Evolutionary conservation across 305 asterid species (phyloP).

Genomic region (Euphrasia arctica): DNA sequence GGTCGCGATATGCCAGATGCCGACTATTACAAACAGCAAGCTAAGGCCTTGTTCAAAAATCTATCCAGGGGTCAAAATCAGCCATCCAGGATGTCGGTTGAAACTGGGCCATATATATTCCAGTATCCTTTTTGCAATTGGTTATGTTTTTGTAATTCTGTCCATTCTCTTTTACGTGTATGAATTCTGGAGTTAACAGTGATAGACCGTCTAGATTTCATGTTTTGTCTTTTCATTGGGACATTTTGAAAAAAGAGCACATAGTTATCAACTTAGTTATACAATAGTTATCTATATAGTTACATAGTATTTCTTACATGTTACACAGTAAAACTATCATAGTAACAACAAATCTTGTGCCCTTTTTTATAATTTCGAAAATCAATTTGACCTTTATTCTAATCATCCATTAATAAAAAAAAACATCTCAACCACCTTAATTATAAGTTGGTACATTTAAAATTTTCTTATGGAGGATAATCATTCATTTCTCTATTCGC

Average conservation of each 20-base stretch:
- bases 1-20: slow-evolving; percentile 86
- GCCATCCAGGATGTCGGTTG: slow-evolving; percentile 95
- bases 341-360: too few species aligned
- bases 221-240: neutral
- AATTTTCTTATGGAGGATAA: neutral
- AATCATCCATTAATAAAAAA: neutral
- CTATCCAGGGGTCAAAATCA: slow-evolving; percentile 86
- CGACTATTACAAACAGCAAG: slow-evolving; percentile 88
- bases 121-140: slow-evolving; percentile 63
- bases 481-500: neutral
- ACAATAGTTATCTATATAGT: too few species aligned
- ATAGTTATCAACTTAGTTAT: too few species aligned
- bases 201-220: neutral
- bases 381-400: too few species aligned
- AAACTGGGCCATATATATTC: slow-evolving; percentile 84
- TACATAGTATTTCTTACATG: too few species aligned
- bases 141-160: neutral
- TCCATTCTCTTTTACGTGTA: neutral
- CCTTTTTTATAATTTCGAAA: too few species aligned
- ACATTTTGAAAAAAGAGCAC: too few species aligned
- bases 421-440: slow-evolving; percentile 6
- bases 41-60: slow-evolving; percentile 76
- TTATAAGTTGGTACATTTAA: neutral
- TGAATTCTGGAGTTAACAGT: slow-evolving; percentile 17
- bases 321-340: too few species aligned